Percentiles rank a stretch among this genome's conserved stretches.
Evolutionary conservation across 805 yeast genomes (phyloP).

Genomic region (Groenewaldozyma salmanticensis): DNA sequence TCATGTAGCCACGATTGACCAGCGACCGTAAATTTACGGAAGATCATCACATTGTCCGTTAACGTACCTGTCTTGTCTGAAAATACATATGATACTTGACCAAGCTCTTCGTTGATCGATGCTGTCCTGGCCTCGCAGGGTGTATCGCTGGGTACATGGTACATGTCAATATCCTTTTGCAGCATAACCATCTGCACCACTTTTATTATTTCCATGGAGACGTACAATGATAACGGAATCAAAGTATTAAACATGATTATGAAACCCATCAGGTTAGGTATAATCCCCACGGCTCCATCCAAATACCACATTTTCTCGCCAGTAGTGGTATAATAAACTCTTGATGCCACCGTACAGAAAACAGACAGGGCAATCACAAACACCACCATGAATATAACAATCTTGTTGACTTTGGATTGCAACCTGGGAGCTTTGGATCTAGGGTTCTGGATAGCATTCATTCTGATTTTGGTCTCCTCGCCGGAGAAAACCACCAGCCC

Average conservation of each 20-base stretch:
- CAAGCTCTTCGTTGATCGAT: conserved; percentile 89
- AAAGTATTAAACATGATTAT: conserved; percentile 95
- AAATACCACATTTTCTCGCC: conserved; percentile 63
- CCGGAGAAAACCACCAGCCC: conserved; percentile 91
- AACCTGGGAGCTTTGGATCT: conserved; percentile 89
- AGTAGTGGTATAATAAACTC: conserved; percentile 35
- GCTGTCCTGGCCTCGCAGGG: conserved; percentile 95
- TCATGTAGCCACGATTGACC: conserved; percentile 90
- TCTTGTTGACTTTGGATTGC: conserved; percentile 70
- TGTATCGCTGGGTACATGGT: conserved; percentile 70
- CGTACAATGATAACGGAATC: conserved; percentile 90
- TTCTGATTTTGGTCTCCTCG: conserved; percentile 88
- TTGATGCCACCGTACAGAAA: conserved; percentile 74
- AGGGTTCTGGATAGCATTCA: conserved; percentile 87
- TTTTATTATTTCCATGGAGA: conserved; percentile 92
- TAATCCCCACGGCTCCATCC: conserved; percentile 67
- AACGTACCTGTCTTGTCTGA: conserved; percentile 97
- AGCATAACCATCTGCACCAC: conserved; percentile 72
- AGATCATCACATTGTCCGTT: conserved; percentile 90
- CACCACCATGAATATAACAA: conserved; percentile 79
- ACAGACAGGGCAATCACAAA: conserved; percentile 67
- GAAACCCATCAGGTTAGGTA: conserved; percentile 89
- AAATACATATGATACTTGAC: conserved; percentile 90
- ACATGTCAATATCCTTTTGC: conserved; percentile 93
- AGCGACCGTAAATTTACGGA: conserved; percentile 75